These are phyloP conservation scores for Aspergillus sclerotialis DNA, from an alignment of 2,329 filamentous ascomycete genomes.

Conservation along the genomic window DNA sequence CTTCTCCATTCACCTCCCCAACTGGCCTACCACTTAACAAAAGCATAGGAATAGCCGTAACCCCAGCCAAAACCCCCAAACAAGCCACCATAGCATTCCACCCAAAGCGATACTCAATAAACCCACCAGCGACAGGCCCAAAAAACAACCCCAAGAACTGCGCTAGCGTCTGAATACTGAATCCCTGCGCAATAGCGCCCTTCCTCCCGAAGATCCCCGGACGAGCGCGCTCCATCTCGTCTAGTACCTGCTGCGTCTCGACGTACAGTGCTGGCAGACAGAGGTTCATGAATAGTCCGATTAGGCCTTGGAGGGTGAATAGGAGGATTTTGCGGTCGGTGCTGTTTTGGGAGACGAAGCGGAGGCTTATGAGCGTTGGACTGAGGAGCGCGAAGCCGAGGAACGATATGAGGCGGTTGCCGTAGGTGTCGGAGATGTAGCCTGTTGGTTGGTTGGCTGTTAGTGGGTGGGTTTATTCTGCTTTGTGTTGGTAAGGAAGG, in stretches of 20 bases:
- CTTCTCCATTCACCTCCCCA: background rate
- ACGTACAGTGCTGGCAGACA: slow-evolving; percentile 62
- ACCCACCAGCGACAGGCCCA: slow-evolving; percentile 52
- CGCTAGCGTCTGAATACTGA: slow-evolving; percentile 57
- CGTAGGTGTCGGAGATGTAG: slow-evolving; percentile 48
- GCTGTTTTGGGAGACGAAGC: slow-evolving; percentile 54
- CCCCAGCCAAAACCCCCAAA: slow-evolving; percentile 20
- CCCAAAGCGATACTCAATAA: slow-evolving; percentile 24
- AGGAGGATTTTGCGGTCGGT: slow-evolving; percentile 58
- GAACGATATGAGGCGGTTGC: slow-evolving; percentile 55
- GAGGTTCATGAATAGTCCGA: slow-evolving; percentile 53
- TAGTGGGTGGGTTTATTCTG: background rate
- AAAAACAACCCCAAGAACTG: slow-evolving; percentile 54
- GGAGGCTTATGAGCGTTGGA: slow-evolving; percentile 58
- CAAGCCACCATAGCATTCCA: slow-evolving; percentile 24
- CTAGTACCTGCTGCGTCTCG: slow-evolving; percentile 52
- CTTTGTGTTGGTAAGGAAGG: too few species aligned
- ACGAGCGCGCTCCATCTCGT: slow-evolving; percentile 55
- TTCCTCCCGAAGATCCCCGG: slow-evolving; percentile 56
- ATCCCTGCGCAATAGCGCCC: slow-evolving; percentile 57
- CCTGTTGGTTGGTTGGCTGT: slow-evolving; percentile 32
- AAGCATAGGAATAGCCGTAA: slow-evolving; percentile 21
- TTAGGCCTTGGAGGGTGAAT: slow-evolving; percentile 53
- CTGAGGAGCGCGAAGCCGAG: slow-evolving; percentile 48
- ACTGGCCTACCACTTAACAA: slow-evolving; percentile 8